These are phyloP conservation scores for Annulohypoxylon nitens DNA, from an alignment of 495 filamentous ascomycete species.

Conservation along the genomic window DNA sequence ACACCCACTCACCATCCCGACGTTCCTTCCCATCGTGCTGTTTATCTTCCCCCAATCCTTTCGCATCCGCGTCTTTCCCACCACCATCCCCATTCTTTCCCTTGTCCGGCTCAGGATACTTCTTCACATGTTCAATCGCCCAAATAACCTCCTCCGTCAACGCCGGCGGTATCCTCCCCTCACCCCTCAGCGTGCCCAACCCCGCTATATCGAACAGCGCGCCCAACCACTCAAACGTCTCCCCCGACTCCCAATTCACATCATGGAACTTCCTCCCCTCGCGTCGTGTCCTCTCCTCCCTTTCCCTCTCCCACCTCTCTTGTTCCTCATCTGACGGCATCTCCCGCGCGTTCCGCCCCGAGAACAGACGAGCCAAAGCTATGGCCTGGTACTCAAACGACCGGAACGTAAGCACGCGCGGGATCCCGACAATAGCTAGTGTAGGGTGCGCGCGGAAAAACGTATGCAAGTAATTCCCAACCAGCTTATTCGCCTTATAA, in stretches of 20 bases:
- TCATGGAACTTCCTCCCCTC: constrained; percentile 62
- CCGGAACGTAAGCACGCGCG: constrained; percentile 62
- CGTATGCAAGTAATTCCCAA: constrained; percentile 58
- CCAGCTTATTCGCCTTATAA: constrained; percentile 52
- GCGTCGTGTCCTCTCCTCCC: constrained; percentile 40
- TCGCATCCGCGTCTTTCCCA: constrained; percentile 14
- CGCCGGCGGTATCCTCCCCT: constrained; percentile 61
- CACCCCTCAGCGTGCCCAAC: constrained; percentile 56
- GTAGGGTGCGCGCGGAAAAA: constrained; percentile 59
- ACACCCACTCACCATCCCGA: constrained; percentile 44
- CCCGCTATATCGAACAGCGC: constrained; percentile 60
- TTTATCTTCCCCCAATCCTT: not conserved
- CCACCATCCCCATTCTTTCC: constrained; percentile 29
- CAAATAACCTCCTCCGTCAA: constrained; percentile 57
- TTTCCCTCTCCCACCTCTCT: constrained; percentile 56
- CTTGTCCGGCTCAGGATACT: constrained; percentile 62
- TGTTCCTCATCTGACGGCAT: constrained; percentile 55
- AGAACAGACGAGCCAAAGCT: constrained; percentile 61
- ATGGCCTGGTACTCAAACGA: constrained; percentile 67
- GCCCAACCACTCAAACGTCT: constrained; percentile 59
- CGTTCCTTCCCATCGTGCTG: not conserved
- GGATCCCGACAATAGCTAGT: constrained; percentile 59
- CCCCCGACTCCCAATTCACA: constrained; percentile 60
- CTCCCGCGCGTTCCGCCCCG: constrained; percentile 48
- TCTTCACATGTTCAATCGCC: constrained; percentile 63